Conservation (phyloP, 495 filamentous ascomycete species). For the Darksidea phi region DNA sequence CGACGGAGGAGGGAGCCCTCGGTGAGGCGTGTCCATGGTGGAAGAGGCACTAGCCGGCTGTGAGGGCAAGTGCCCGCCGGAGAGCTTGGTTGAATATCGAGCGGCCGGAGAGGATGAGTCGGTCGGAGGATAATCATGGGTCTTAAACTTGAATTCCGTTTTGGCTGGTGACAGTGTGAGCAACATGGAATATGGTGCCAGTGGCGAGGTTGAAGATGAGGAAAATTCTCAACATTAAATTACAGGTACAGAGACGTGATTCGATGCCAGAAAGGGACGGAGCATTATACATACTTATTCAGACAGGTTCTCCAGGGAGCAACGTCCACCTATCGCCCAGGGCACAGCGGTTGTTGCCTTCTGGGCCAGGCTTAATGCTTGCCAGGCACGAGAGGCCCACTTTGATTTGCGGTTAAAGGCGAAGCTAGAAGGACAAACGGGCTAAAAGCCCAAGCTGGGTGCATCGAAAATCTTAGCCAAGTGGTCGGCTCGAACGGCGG, state of each 20-base stretch:
- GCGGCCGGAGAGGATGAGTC: constrained; percentile 56
- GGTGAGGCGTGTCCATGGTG: constrained; percentile 70
- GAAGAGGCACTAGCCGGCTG: constrained; percentile 43
- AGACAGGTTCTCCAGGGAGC: constrained; percentile 26
- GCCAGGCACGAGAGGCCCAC: constrained; percentile 26
- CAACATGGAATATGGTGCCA: constrained; percentile 49
- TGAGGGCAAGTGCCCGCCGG: constrained; percentile 49
- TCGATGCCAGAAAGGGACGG: constrained; percentile 26
- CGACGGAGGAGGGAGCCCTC: constrained; percentile 71
- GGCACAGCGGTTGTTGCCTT: constrained; percentile 30
- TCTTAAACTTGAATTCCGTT: constrained; percentile 61
- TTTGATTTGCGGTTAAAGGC: constrained; percentile 33
- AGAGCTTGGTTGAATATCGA: constrained; percentile 60
- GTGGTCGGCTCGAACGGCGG: constrained; percentile 30
- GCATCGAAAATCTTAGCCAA: constrained; percentile 32
- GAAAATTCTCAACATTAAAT: constrained; percentile 25
- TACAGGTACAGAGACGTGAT: constrained; percentile 21
- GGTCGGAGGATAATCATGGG: constrained; percentile 65
- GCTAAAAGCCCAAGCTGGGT: constrained; percentile 30
- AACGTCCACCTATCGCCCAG: constrained; percentile 33
- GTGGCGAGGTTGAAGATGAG: constrained; percentile 2
- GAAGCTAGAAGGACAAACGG: constrained; percentile 27
- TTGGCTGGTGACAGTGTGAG: constrained; percentile 65
- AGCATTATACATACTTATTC: constrained; percentile 33
- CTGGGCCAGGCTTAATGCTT: constrained; percentile 34